These are phyloP conservation scores for Plectranthus barbatus DNA, from an alignment of 257 asterid species.

Conservation along the genomic window DNA sequence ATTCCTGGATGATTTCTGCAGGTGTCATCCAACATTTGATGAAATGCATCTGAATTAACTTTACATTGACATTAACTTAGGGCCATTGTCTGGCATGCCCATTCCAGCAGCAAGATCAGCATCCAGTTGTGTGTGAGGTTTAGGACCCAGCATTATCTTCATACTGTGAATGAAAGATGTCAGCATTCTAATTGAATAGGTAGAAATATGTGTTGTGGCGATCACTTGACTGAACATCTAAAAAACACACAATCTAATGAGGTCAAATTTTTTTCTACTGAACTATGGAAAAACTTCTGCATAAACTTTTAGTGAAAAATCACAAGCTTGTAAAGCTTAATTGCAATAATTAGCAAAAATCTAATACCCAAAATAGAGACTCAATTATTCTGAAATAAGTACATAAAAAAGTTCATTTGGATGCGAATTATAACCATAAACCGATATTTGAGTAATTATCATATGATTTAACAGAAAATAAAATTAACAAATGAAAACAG, in stretches of 20 bases:
- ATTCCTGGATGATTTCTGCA: neutral
- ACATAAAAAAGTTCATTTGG: neutral
- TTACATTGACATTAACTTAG: slow-evolving; percentile 68
- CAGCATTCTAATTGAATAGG: neutral
- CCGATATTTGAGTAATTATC: neutral
- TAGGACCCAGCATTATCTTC: slow-evolving; percentile 77
- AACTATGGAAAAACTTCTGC: neutral
- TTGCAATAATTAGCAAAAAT: neutral
- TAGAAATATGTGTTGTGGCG: neutral
- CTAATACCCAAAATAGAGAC: neutral
- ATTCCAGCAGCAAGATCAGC: slow-evolving; percentile 94
- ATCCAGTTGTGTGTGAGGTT: slow-evolving; percentile 83
- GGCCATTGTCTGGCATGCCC: slow-evolving; percentile 97
- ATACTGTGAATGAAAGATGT: slow-evolving; percentile 33
- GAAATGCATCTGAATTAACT: neutral
- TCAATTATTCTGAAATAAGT: neutral
- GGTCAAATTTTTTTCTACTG: neutral
- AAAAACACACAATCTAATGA: neutral
- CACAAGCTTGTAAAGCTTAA: neutral
- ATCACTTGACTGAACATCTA: neutral
- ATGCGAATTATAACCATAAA: neutral
- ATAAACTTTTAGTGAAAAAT: neutral
- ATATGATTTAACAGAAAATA: neutral
- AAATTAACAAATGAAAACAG: neutral
- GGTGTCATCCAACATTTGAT: neutral